These are phyloP conservation scores for Aspergillus versicolor DNA, from an alignment of 2,329 filamentous ascomycete genomes.

Conservation along the genomic window DNA sequence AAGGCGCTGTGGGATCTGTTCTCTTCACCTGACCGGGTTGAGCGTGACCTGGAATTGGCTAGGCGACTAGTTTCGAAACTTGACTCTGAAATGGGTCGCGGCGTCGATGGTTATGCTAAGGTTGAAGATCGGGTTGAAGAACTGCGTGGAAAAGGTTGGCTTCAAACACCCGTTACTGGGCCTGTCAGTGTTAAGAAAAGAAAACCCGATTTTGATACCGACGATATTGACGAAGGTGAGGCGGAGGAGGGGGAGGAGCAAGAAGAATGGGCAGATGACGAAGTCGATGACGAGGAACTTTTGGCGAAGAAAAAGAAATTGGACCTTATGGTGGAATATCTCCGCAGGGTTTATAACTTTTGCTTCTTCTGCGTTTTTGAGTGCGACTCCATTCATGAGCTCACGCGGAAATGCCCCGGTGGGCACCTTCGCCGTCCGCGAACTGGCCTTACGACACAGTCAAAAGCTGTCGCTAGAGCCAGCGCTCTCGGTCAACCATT, in stretches of 20 bases:
- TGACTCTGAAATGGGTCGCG: conserved; percentile 76
- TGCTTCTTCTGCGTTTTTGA: conserved; percentile 99
- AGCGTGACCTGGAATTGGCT: conserved; percentile 82
- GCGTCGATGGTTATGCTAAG: conserved; percentile 73
- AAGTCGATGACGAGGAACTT: conserved; percentile 85
- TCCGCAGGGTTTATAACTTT: conserved; percentile 95
- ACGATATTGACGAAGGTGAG: conserved; percentile 53
- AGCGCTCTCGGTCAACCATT: conserved; percentile 81
- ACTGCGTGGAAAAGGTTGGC: conserved; percentile 69
- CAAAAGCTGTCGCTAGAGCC: conserved; percentile 80
- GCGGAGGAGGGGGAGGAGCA: conserved; percentile 81
- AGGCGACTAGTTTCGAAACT: conserved; percentile 79
- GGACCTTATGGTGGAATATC: conserved; percentile 92
- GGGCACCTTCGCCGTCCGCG: conserved; percentile 93
- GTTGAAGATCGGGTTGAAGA: conserved; percentile 87
- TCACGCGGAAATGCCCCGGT: conserved; percentile 92
- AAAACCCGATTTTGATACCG: conserved; percentile 48
- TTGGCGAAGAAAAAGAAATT: conserved; percentile 94
- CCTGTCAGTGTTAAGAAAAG: conserved; percentile 54
- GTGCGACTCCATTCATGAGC: conserved; percentile 92
- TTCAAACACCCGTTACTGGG: conserved; percentile 62
- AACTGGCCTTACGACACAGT: conserved; percentile 76
- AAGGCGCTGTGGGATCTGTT: conserved; percentile 97
- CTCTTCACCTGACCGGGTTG: conserved; percentile 87
- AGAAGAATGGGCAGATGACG: conserved; percentile 64